Conservation (phyloP, 306 rosid genomes). For the Dalbergia oliveri region DNA sequence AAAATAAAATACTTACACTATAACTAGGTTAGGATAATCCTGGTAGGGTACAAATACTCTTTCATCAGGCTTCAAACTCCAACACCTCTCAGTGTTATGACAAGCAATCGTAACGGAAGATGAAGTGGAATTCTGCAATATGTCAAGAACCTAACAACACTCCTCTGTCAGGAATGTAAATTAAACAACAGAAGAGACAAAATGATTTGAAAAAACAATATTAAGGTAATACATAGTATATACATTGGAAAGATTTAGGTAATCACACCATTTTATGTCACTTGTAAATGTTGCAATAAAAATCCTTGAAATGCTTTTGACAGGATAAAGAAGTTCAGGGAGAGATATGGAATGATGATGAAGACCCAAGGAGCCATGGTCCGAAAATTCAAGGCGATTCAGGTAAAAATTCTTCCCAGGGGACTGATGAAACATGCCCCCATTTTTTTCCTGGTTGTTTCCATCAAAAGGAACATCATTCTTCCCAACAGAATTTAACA, state of each 20-base stretch:
- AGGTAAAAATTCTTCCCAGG: slow-evolving; percentile 79
- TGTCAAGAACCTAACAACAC: slow-evolving; percentile 70
- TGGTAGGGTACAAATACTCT: slow-evolving; percentile 68
- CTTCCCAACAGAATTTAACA: slow-evolving; percentile 31
- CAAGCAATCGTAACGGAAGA: slow-evolving; percentile 75
- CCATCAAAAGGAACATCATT: slow-evolving; percentile 45
- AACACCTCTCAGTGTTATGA: slow-evolving; percentile 76
- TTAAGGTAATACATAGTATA: slow-evolving; percentile 29
- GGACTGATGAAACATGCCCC: slow-evolving; percentile 37
- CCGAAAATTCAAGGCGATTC: slow-evolving; percentile 63
- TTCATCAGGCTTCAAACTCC: slow-evolving; percentile 69
- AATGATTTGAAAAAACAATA: slow-evolving; percentile 5
- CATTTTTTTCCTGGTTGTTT: slow-evolving; percentile 10
- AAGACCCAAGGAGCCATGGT: slow-evolving; percentile 40
- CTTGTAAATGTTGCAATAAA: slow-evolving; percentile 85
- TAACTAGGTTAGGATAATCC: slow-evolving; percentile 71
- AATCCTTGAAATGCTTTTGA: slow-evolving; percentile 66
- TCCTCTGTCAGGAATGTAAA: slow-evolving; percentile 35
- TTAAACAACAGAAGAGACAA: slow-evolving; percentile 18
- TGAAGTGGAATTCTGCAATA: slow-evolving; percentile 72
- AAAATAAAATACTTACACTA: slow-evolving; percentile 60
- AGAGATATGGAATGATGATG: slow-evolving; percentile 56
- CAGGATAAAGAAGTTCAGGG: slow-evolving; percentile 75
- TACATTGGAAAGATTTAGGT: slow-evolving; percentile 37
- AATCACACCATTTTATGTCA: slow-evolving; percentile 74